Evolutionary conservation across 2,329 filamentous ascomycete genomes (phyloP).

Genomic region (Colletotrichum sojae): DNA sequence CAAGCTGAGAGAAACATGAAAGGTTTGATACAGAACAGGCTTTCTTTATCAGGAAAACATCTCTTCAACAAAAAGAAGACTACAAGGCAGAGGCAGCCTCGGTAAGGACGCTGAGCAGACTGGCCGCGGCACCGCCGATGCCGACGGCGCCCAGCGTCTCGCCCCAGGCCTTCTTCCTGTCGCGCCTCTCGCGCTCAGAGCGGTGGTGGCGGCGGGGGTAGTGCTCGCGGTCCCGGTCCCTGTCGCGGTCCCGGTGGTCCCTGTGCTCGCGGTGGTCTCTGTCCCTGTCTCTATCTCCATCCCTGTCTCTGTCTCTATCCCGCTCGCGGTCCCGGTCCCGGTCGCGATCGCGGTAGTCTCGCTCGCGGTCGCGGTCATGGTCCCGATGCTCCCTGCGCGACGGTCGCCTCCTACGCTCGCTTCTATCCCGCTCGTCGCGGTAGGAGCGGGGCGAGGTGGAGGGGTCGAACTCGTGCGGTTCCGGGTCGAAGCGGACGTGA

Average conservation of each 20-base stretch:
- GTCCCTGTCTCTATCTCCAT: slow-evolving; percentile 48
- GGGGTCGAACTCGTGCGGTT: slow-evolving; percentile 60
- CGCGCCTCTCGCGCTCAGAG: slow-evolving; percentile 47
- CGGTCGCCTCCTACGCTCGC: slow-evolving; percentile 45
- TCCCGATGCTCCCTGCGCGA: slow-evolving; percentile 40
- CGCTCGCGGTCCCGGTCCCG: slow-evolving; percentile 56
- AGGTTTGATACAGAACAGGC: too few species aligned
- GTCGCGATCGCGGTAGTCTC: slow-evolving; percentile 53
- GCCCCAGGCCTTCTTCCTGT: slow-evolving; percentile 63
- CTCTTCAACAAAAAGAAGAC: not conserved
- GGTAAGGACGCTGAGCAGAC: slow-evolving; percentile 69
- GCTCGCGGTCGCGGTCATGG: slow-evolving; percentile 48
- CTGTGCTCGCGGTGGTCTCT: slow-evolving; percentile 50
- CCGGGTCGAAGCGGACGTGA: slow-evolving; percentile 67
- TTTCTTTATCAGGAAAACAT: not conserved
- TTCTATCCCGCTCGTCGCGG: slow-evolving; percentile 51
- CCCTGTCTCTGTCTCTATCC: slow-evolving; percentile 47
- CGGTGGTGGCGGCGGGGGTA: slow-evolving; percentile 53
- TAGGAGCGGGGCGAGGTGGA: slow-evolving; percentile 45
- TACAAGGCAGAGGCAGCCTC: slow-evolving; percentile 64
- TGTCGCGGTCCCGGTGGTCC: slow-evolving; percentile 56
- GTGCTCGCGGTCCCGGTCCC: slow-evolving; percentile 55
- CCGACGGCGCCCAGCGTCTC: slow-evolving; percentile 71
- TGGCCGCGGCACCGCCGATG: slow-evolving; percentile 73
- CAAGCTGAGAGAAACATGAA: too few species aligned